Percentiles rank a stretch among this genome's conserved stretches.
These are phyloP conservation scores for Cicer arietinum DNA, from an alignment of 306 rosid genomes.

Conservation along the genomic window DNA sequence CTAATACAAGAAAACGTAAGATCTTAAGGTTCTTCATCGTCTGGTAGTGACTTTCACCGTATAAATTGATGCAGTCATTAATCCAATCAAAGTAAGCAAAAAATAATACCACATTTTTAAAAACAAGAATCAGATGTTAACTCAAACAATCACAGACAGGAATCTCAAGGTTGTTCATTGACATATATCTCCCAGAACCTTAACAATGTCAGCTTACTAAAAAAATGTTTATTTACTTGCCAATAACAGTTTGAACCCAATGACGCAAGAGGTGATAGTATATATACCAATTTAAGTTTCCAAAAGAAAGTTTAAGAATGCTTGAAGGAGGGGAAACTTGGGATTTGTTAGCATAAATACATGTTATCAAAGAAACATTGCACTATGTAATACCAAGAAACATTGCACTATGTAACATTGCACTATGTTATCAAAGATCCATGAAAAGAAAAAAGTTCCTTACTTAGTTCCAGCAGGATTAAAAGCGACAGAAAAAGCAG, in stretches of 20 bases:
- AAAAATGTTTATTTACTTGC: conserved; percentile 18
- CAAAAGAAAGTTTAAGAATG: conserved; percentile 1
- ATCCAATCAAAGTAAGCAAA: conserved; percentile 11
- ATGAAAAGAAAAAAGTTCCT: conserved; percentile 43
- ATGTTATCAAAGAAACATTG: conserved; percentile 28
- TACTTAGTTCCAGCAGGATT: conserved; percentile 92
- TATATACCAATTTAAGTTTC: background rate
- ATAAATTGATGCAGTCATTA: background rate
- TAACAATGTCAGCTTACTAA: conserved; percentile 11
- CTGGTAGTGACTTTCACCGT: conserved; percentile 22
- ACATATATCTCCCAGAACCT: conserved; percentile 20
- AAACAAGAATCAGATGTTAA: conserved; percentile 35
- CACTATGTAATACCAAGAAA: background rate
- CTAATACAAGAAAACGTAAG: conserved; percentile 51
- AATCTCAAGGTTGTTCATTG: conserved; percentile 17
- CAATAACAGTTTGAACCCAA: conserved; percentile 24
- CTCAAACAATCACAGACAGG: conserved; percentile 28
- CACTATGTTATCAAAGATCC: no score
- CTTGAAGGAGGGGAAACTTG: background rate
- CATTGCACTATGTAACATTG: background rate
- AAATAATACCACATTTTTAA: conserved; percentile 26
- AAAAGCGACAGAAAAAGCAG: conserved; percentile 92
- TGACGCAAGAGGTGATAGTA: conserved; percentile 16
- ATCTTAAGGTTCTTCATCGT: conserved; percentile 17
- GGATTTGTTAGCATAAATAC: background rate